These are phyloP conservation scores for Bacterosira constricta DNA, from an alignment of 108 stramenopile species.

Conservation along the genomic window DNA sequence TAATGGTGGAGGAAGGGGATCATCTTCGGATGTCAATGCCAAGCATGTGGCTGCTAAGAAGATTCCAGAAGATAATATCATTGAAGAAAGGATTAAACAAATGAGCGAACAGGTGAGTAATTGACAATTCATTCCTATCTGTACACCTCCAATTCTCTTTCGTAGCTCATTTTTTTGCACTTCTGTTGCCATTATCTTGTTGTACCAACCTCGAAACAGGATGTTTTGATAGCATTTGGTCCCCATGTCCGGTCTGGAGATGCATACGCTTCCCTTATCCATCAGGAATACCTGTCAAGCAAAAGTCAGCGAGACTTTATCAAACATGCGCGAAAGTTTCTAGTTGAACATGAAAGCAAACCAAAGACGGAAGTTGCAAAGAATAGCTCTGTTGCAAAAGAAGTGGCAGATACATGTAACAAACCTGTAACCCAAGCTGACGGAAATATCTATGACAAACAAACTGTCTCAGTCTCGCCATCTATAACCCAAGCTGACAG, in stretches of 20 bases:
- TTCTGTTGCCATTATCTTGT: not conserved
- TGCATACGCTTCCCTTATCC: slow-evolving; percentile 60
- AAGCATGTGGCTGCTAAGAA: no score
- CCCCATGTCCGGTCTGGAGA: slow-evolving; percentile 68
- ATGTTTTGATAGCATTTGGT: slow-evolving; percentile 73
- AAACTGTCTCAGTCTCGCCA: not conserved
- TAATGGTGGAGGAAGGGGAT: not conserved
- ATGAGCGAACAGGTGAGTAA: slow-evolving; percentile 25
- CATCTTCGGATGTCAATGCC: not conserved
- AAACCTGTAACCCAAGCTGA: not conserved
- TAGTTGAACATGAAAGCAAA: slow-evolving; percentile 25
- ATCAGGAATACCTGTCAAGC: slow-evolving; percentile 60
- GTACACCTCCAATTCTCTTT: not conserved
- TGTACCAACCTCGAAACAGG: slow-evolving; percentile 25
- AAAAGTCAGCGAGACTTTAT: slow-evolving; percentile 62
- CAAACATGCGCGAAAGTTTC: slow-evolving; percentile 59
- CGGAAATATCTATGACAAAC: not conserved
- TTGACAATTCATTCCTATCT: not conserved
- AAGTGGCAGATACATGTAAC: not conserved
- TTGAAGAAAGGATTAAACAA: slow-evolving; percentile 21
- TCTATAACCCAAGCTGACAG: slow-evolving; percentile 1
- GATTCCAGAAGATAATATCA: slow-evolving; percentile 12
- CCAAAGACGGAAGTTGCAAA: not conserved
- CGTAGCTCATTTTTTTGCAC: not conserved
- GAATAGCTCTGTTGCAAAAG: not conserved